Evolutionary conservation across 179 eudicot species (phyloP), one percentile per base, ranked within the genome.

Genomic region (Silene vulgaris): DNA sequence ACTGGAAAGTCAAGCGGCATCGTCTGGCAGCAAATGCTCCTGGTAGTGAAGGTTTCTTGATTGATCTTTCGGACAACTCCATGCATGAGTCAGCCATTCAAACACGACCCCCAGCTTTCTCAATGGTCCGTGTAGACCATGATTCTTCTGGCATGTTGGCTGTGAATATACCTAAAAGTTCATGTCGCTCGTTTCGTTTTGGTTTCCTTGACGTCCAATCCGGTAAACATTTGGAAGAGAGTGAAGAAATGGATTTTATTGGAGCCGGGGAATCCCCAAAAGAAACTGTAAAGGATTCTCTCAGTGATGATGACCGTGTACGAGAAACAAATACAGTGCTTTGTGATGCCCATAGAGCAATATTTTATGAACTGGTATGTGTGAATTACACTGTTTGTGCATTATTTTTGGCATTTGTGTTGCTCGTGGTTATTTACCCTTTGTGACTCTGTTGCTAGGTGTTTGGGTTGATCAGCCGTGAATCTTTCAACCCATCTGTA

Each of bases 1-100:
- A 94, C 79, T 94, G 98, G 98, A 94, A 94, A 86, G 88, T 94
- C 79, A 92, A 94, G 77, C 84, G 97, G 80, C 92, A 89, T 78
- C 91, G 98, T 19, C 69, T 89, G 86, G 89, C 85, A 1, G 86
- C 94, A 74, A 84, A 87, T 83, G 86, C 92, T 80, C 84, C 92
- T 79, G 86, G 94, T 76, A 94, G 90, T 62, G 98, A 94, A 73
- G 97, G 98, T 68, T 94, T 94, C 84, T 89, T 89, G 76, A 85
- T 94, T 80, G 98, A 94, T 84, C 89, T 94, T 13, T 89, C 85
- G 69, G 90, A 89, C 81, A 87, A 77, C 82, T 78, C 92, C 65
- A 76, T 85, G 57, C 74, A 88, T 76, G 90, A 90, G 77, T 86
- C 85, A 69, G 64, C 85, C 5, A 80, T 78, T 71, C 76, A 82